These are phyloP conservation scores for Aspergillus pseudoterreus DNA, from an alignment of 2,329 filamentous ascomycete species.

Conservation along the genomic window DNA sequence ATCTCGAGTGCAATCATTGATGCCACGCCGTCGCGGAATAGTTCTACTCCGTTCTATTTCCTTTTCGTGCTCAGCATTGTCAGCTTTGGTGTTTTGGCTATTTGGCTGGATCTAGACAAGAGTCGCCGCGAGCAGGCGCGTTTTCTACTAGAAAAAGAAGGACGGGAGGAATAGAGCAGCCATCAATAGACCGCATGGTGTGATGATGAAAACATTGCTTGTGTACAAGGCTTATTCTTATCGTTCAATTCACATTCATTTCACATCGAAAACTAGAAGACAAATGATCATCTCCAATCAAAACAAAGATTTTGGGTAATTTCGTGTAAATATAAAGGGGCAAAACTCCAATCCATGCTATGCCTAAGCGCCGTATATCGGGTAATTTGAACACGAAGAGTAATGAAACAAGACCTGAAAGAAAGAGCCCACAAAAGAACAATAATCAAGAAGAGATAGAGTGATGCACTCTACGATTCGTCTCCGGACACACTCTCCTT, in stretches of 20 bases:
- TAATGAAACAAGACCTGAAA: slow-evolving; percentile 8
- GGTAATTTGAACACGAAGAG: slow-evolving; percentile 4
- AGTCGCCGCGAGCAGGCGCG: slow-evolving; percentile 56
- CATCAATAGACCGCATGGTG: not conserved
- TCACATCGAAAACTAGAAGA: not conserved
- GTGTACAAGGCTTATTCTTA: not conserved
- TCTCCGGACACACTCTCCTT: slow-evolving; percentile 25
- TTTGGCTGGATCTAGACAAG: slow-evolving; percentile 60
- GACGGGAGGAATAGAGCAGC: not conserved
- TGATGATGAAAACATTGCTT: too few relatives aligned
- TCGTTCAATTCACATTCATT: not conserved
- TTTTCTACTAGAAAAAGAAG: slow-evolving; percentile 40
- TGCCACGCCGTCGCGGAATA: slow-evolving; percentile 51
- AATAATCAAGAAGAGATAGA: slow-evolving; percentile 1
- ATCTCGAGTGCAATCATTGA: slow-evolving; percentile 69
- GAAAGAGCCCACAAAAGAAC: slow-evolving; percentile 8
- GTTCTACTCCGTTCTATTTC: slow-evolving; percentile 64
- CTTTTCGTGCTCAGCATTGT: slow-evolving; percentile 56
- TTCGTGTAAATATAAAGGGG: slow-evolving; percentile 5
- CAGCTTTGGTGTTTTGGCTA: slow-evolving; percentile 52
- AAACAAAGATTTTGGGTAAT: not conserved
- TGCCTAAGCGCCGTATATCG: slow-evolving; percentile 31
- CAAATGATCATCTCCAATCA: not conserved
- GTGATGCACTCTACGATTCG: slow-evolving; percentile 16
- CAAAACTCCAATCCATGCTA: slow-evolving; percentile 38